Percentiles rank a stretch among this genome's conserved stretches.
These are phyloP conservation scores for Plantago major DNA, from an alignment of 257 asterid genomes.

Conservation along the genomic window DNA sequence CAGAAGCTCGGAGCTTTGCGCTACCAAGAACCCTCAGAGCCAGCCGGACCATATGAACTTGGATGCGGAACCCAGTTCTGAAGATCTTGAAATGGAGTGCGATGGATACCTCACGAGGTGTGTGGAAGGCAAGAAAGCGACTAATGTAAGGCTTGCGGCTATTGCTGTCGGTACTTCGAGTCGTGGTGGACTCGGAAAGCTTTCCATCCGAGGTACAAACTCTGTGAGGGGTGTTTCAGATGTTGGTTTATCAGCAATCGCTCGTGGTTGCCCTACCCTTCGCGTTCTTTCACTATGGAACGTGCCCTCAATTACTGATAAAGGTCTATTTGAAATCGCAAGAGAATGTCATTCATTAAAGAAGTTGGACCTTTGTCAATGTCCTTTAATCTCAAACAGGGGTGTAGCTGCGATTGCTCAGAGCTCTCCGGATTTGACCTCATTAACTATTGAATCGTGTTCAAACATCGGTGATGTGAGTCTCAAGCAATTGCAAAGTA, in stretches of 20 bases:
- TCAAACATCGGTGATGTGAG: slow-evolving; percentile 60
- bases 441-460: slow-evolving; percentile 71
- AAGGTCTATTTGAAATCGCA: slow-evolving; percentile 74
- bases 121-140: slow-evolving; percentile 91
- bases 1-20: slow-evolving; percentile 50
- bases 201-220: slow-evolving; percentile 67
- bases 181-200: slow-evolving; percentile 97
- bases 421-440: slow-evolving; percentile 56
- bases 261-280: slow-evolving; percentile 86
- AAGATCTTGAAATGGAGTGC: slow-evolving; percentile 55
- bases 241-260: slow-evolving; percentile 66
- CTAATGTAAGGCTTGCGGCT: slow-evolving; percentile 77
- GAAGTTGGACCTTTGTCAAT: slow-evolving; percentile 75
- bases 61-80: slow-evolving; percentile 27
- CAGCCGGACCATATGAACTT: slow-evolving; percentile 17
- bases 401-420: slow-evolving; percentile 66
- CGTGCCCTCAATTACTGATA: slow-evolving; percentile 62
- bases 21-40: slow-evolving; percentile 27
- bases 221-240: slow-evolving; percentile 53
- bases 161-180: slow-evolving; percentile 83
- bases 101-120: slow-evolving; percentile 81
- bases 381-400: slow-evolving; percentile 61
- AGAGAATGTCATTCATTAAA: slow-evolving; percentile 68
- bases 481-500: slow-evolving; percentile 53
- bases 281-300: slow-evolving; percentile 74